Evolutionary conservation across 176 grass and related monocot genomes (phyloP).

Genomic region (Guadua angustifolia): DNA sequence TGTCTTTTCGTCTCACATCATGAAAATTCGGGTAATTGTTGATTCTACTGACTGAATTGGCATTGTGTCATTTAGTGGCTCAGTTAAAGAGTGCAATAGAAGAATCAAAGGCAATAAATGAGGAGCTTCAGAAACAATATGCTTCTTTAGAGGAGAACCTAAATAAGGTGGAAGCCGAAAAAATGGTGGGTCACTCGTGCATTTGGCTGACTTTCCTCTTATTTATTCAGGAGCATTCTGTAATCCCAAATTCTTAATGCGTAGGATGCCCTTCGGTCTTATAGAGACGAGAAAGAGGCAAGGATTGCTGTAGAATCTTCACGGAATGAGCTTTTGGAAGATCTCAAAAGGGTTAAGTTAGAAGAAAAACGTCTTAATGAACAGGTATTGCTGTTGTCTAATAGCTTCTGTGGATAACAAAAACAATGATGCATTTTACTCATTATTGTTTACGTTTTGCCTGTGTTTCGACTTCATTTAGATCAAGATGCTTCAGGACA

Average conservation of each 20-base stretch:
- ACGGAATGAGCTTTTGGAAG: slow-evolving; percentile 47
- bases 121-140: slow-evolving; percentile 58
- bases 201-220: neutral
- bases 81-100: slow-evolving; percentile 40
- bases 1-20: neutral
- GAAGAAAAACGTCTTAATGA: slow-evolving; percentile 61
- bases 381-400: slow-evolving; percentile 46
- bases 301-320: slow-evolving; percentile 43
- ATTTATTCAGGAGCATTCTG: neutral
- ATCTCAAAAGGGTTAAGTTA: slow-evolving; percentile 48
- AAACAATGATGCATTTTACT: neutral
- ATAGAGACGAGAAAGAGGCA: slow-evolving; percentile 52
- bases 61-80: slow-evolving; percentile 31
- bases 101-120: slow-evolving; percentile 40
- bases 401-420: neutral
- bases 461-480: slow-evolving; percentile 25
- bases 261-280: slow-evolving; percentile 48
- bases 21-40: neutral
- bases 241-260: neutral
- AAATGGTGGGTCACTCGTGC: slow-evolving; percentile 44
- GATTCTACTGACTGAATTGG: slow-evolving; percentile 11
- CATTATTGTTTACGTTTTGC: neutral
- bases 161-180: slow-evolving; percentile 56
- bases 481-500: slow-evolving; percentile 87
- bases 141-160: slow-evolving; percentile 51